phyloP scores from a whole-genome alignment of 2,329 filamentous ascomycete species.

The Nothopassalora personata region DNA sequence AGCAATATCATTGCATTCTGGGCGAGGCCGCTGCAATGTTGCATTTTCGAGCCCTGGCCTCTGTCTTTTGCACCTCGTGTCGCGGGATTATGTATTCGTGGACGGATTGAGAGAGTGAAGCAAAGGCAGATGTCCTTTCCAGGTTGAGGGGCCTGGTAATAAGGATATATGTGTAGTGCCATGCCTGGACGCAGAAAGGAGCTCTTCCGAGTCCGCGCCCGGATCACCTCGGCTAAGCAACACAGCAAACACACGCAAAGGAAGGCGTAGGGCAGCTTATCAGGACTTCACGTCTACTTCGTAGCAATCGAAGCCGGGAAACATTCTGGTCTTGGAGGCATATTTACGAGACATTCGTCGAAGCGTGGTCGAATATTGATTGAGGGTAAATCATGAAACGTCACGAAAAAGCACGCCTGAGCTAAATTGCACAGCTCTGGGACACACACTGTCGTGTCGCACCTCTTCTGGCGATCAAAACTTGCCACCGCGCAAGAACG shows the following conservation, averaged over 20 bases:
- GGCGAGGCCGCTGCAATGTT: too few relatives aligned
- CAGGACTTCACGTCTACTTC: neutral
- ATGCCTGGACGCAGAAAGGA: neutral
- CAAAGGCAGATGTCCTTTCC: too few relatives aligned
- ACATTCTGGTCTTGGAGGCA: too few relatives aligned
- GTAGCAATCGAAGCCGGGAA: too few relatives aligned
- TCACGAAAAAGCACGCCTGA: constrained; percentile 4
- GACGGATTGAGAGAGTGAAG: too few relatives aligned
- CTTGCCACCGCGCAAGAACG: constrained; percentile 6
- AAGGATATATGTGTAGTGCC: too few relatives aligned
- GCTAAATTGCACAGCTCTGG: neutral
- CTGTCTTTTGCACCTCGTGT: too few relatives aligned
- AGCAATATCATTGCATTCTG: too few relatives aligned
- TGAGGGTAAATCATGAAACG: constrained; percentile 16
- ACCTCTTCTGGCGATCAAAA: neutral
- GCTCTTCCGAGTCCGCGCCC: too few relatives aligned
- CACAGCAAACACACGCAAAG: neutral
- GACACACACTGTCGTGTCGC: neutral
- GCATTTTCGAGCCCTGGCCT: too few relatives aligned
- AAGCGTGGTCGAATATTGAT: neutral
- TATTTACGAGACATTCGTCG: neutral
- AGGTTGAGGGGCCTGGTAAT: too few relatives aligned
- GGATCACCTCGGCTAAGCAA: neutral
- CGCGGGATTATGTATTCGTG: too few relatives aligned
- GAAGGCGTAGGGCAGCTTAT: neutral